A percentile compares a stretch with the other conserved stretches of the same genome.
Evolutionary conservation across 139 green algal genomes (phyloP).

Genomic region (Volvox africanus): DNA sequence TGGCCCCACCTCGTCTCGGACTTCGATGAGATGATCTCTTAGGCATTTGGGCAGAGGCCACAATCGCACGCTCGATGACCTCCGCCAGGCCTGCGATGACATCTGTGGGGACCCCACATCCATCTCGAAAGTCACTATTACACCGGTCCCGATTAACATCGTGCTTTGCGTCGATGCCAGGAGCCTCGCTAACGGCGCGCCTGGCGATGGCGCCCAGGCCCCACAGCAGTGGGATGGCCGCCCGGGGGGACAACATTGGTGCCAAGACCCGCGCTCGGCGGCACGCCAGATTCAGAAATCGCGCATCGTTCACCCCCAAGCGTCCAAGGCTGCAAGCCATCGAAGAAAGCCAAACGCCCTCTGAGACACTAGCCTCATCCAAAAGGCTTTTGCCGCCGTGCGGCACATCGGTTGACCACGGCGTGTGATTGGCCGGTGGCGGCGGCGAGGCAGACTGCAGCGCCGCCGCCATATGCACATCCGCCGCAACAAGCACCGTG

Average conservation of each 20-base stretch:
- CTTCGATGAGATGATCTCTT: too few species aligned
- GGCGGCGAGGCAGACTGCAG: not conserved
- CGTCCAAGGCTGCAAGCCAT: slow-evolving; percentile 24
- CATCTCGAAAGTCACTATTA: not conserved
- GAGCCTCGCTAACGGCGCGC: not conserved
- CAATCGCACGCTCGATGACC: not conserved
- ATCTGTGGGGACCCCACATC: not conserved
- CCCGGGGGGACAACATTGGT: not conserved
- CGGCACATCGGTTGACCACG: too few species aligned
- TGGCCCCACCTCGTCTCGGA: not conserved
- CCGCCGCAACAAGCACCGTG: not conserved
- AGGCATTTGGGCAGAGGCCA: not conserved
- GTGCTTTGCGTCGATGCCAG: not conserved
- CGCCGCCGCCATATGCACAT: not conserved
- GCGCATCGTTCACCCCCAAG: not conserved
- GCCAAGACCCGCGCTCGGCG: not conserved
- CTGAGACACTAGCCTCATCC: not conserved
- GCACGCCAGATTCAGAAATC: slow-evolving; percentile 2
- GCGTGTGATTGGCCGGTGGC: too few species aligned
- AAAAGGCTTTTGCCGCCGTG: too few species aligned
- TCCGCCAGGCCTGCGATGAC: not conserved
- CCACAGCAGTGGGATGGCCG: slow-evolving; percentile 44
- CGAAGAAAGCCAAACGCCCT: slow-evolving; percentile 12
- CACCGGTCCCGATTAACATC: not conserved
- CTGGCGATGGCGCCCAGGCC: slow-evolving; percentile 3